A percentile compares a stretch with the other conserved stretches of the same genome.
These are phyloP conservation scores for Pyrenophora graminea DNA, from an alignment of 2,329 filamentous ascomycete genomes.

Conservation along the genomic window DNA sequence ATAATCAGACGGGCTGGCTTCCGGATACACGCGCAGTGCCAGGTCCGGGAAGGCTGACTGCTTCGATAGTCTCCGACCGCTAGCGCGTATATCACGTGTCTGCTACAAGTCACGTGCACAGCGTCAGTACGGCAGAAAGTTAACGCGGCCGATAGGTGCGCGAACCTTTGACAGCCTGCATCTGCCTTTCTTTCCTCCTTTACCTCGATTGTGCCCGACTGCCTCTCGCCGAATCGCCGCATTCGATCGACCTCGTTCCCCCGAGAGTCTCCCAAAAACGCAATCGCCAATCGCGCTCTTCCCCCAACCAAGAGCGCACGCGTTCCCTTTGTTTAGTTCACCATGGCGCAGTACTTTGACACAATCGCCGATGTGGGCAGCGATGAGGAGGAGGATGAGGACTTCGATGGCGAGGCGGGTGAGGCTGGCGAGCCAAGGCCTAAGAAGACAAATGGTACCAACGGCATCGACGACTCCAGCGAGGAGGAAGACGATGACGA, in stretches of 20 bases:
- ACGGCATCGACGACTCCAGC: constrained; percentile 44
- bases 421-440: constrained; percentile 27
- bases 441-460: constrained; percentile 36
- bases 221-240: constrained; percentile 22
- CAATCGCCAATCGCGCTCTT: constrained; percentile 15
- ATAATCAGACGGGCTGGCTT: neutral
- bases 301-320: constrained; percentile 13
- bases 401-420: constrained; percentile 36
- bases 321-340: constrained; percentile 34
- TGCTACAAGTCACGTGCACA: constrained; percentile 10
- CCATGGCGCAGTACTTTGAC: constrained; percentile 68
- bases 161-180: constrained; percentile 21
- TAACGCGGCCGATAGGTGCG: constrained; percentile 25
- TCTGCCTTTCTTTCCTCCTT: constrained; percentile 24
- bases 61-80: constrained; percentile 4
- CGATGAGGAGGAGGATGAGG: constrained; percentile 46
- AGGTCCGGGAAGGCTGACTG: constrained; percentile 1
- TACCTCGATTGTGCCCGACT: constrained; percentile 20
- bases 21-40: constrained; percentile 4
- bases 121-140: constrained; percentile 24
- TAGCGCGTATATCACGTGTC: constrained; percentile 12
- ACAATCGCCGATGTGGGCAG: constrained; percentile 83
- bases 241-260: constrained; percentile 11
- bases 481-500: constrained; percentile 49
- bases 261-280: constrained; percentile 14